These are phyloP conservation scores for Mortierella sp. DNA, from an alignment of 371 early-diverging fungal genomes.

Conservation along the genomic window DNA sequence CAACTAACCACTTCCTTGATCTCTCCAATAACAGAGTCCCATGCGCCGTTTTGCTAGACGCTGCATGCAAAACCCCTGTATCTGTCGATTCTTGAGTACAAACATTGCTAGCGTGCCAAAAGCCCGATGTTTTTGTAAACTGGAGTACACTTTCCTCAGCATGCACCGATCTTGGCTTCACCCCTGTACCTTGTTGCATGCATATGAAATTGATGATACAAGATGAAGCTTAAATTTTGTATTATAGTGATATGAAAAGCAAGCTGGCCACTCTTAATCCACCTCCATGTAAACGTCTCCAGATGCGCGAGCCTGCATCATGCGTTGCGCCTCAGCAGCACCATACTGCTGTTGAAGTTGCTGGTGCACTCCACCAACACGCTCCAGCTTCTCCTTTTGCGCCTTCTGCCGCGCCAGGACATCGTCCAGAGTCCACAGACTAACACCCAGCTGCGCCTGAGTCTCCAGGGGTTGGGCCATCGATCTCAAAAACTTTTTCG, in stretches of 20 bases:
- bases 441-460: constrained; percentile 70
- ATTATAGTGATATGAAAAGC: neutral
- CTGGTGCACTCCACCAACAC: constrained; percentile 25
- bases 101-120: too few species aligned
- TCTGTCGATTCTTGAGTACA: too few species aligned
- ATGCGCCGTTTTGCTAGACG: too few species aligned
- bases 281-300: constrained; percentile 34
- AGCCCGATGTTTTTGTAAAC: too few species aligned
- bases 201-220: too few species aligned
- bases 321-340: constrained; percentile 8
- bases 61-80: too few species aligned
- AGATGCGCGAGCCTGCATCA: constrained; percentile 21
- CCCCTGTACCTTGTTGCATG: too few species aligned
- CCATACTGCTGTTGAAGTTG: constrained; percentile 36
- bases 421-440: constrained; percentile 74
- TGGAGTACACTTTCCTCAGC: too few species aligned
- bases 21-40: too few species aligned
- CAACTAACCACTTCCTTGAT: too few species aligned
- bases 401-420: constrained; percentile 64
- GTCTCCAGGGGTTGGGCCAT: constrained; percentile 98
- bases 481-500: constrained; percentile 94
- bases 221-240: neutral
- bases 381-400: constrained; percentile 50
- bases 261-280: neutral
- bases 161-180: too few species aligned